These are phyloP conservation scores for Rhododendron simsii DNA, from an alignment of 148 eudicot species.

Conservation along the genomic window DNA sequence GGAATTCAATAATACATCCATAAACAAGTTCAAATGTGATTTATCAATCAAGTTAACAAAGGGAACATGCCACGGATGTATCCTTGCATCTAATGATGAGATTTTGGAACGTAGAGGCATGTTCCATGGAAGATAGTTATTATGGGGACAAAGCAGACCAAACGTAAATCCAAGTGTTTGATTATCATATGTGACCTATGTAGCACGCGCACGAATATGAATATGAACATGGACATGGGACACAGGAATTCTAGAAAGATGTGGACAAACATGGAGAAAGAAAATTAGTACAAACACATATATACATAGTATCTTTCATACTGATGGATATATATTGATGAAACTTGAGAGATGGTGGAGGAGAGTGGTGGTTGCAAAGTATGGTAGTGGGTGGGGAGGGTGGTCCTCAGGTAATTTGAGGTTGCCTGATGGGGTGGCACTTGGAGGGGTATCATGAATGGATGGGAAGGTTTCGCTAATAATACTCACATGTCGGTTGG, in stretches of 20 bases:
- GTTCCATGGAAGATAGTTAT: neutral
- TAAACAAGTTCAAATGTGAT: neutral
- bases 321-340: no score
- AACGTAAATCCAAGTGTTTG: neutral
- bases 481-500: no score
- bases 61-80: neutral
- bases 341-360: no score
- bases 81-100: neutral
- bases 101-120: neutral
- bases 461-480: no score
- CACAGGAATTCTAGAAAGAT: neutral
- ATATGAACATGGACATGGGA: neutral
- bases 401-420: no score
- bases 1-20: neutral
- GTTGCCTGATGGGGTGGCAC: no score
- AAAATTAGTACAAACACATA: neutral
- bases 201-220: neutral
- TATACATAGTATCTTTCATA: neutral
- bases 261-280: neutral
- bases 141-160: neutral
- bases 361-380: no score
- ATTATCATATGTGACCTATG: neutral
- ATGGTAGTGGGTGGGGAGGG: no score
- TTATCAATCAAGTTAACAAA: neutral
- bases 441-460: no score